Evolutionary conservation across 306 rosid genomes (phyloP), one percentile per base, ranked within the genome.

Genomic region (Rubus parviflorus): DNA sequence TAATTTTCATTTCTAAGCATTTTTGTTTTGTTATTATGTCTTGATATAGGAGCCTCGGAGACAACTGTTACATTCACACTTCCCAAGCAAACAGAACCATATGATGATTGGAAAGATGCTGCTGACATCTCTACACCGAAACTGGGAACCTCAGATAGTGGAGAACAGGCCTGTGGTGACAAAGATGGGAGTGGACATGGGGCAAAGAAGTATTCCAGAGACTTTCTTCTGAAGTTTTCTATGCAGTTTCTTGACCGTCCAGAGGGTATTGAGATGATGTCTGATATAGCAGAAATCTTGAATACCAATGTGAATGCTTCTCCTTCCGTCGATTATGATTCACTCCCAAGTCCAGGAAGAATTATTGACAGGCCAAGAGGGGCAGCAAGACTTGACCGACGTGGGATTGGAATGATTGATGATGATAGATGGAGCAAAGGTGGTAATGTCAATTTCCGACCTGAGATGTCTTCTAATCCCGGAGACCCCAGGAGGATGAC

Each of bases 21-120:
- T 70, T 47, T 30, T 30, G 42, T 25, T 45, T 49, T 43, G 46
- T 22, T 30, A 46, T 13, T 62, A 19, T 41, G 11, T 73, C 0
- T 45, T 64, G 4, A 74, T 73, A 41, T 80, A 96, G 98, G 90
- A 80, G 84, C 68, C 58, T 54, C 88, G 43, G 90, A 93, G 84
- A 76, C 85, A 5, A 82, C 80, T 5, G 80, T 75, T 80, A 38
- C 91, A 71, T 79, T 48, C 77, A 67, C 96, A 80, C 84, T 76
- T 82, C 76, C 82, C 89, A 87, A 84, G 85, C 81, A 91, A 72
- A 38, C 89, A 63, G 96, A 92, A 63, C 65, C 88, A 40, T 69
- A 90, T 7, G 97, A 93, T 65, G 93, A 93, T 77, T 96, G 99
- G 99, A 98, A 96, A 90, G 98, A 92, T 81, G 98, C 94, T 22